Percentiles rank a stretch among this genome's conserved stretches.
These are phyloP conservation scores for Globisporangium yorkense DNA, from an alignment of 352 stramenopile species.

Conservation along the genomic window DNA sequence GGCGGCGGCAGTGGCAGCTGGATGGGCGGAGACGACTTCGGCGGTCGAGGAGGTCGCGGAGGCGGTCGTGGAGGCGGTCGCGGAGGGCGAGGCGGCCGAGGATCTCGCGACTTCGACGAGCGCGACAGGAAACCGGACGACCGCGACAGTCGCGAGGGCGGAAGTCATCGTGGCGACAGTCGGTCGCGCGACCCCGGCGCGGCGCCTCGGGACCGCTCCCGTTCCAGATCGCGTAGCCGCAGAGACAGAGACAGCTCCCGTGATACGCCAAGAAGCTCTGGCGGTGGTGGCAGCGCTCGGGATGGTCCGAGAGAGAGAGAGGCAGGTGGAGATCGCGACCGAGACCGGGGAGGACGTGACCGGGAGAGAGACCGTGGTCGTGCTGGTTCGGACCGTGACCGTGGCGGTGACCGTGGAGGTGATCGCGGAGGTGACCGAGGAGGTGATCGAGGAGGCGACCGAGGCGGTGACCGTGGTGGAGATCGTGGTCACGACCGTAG, in stretches of 20 bases:
- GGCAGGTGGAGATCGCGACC: constrained; percentile 8
- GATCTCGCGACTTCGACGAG: constrained; percentile 32
- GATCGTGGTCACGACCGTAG: constrained; percentile 13
- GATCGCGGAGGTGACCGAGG: constrained; percentile 13
- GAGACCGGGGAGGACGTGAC: constrained; percentile 5
- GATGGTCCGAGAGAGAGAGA: constrained; percentile 4
- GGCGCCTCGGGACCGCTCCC: constrained; percentile 41
- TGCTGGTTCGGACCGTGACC: constrained; percentile 16
- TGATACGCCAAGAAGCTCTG: constrained; percentile 6
- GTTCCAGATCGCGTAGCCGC: constrained; percentile 38
- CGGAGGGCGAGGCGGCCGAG: constrained; percentile 9
- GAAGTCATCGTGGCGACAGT: constrained; percentile 15
- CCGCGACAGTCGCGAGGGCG: constrained; percentile 18
- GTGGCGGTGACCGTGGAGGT: constrained; percentile 9
- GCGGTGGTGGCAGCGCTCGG: constrained; percentile 15
- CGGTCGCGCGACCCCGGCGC: constrained; percentile 31
- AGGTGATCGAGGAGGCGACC: constrained; percentile 19
- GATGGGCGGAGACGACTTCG: constrained; percentile 34
- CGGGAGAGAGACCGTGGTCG: constrained; percentile 17
- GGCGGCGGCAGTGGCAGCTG: constrained; percentile 30
- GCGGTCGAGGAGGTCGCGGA: constrained; percentile 27
- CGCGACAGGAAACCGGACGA: constrained; percentile 24
- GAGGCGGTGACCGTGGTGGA: constrained; percentile 18
- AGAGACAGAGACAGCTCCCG: constrained; percentile 14
- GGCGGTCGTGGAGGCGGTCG: constrained; percentile 24